These are phyloP conservation scores for Microbotryum lychnidis-dioicae DNA, from an alignment of 1,284 basidiomycete species.

Conservation along the genomic window DNA sequence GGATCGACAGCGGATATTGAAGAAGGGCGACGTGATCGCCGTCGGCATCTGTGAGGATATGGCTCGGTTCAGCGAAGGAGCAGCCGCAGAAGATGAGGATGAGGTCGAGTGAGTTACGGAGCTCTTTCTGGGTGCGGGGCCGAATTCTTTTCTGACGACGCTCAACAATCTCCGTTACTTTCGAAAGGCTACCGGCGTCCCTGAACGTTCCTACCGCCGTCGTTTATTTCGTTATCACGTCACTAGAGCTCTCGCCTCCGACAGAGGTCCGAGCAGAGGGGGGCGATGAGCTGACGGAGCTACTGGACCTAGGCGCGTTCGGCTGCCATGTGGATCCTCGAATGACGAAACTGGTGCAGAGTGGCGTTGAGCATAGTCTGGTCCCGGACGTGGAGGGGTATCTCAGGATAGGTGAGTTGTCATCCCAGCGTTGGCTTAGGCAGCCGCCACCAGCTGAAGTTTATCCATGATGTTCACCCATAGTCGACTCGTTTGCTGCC, in stretches of 20 bases:
- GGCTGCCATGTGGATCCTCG: slow-evolving; percentile 77
- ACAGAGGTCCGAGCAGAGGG: not conserved
- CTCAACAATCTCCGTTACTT: not conserved
- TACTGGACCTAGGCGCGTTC: slow-evolving; percentile 52
- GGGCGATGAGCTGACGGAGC: slow-evolving; percentile 25
- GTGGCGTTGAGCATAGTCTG: slow-evolving; percentile 62
- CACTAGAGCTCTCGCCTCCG: slow-evolving; percentile 48
- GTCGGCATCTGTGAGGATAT: slow-evolving; percentile 57
- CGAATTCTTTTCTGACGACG: not conserved
- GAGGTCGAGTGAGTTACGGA: slow-evolving; percentile 32
- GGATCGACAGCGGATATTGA: slow-evolving; percentile 54
- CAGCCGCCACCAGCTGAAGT: not conserved
- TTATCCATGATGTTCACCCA: not conserved
- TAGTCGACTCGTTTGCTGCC: not conserved
- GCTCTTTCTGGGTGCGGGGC: not conserved
- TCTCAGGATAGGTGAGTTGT: slow-evolving; percentile 42
- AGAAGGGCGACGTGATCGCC: slow-evolving; percentile 71
- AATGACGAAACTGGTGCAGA: slow-evolving; percentile 66
- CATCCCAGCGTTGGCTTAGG: not conserved
- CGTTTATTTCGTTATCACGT: slow-evolving; percentile 71
- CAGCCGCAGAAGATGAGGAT: slow-evolving; percentile 38
- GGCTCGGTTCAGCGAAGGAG: slow-evolving; percentile 41
- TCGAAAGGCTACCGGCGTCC: slow-evolving; percentile 7
- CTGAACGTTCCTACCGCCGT: slow-evolving; percentile 40
- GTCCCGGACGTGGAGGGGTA: slow-evolving; percentile 57